Percentiles rank a stretch among this genome's conserved stretches.
Conservation (phyloP, 805 yeast species). For the Candida taoyuanica region DNA sequence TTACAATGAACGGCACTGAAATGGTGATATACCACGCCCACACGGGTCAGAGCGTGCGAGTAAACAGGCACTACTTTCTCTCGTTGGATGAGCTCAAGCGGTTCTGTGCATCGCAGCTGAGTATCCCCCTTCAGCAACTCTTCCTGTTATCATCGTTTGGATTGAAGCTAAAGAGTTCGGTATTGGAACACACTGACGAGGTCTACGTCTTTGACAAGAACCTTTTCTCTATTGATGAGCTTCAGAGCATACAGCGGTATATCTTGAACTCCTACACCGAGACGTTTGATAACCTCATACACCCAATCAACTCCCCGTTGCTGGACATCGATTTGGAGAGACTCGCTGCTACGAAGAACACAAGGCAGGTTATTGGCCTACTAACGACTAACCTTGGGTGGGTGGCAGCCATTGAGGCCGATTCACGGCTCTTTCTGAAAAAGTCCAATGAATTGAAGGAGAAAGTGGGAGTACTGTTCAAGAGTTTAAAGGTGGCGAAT, state of each 20-base stretch:
- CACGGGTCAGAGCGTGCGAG: constrained; percentile 36
- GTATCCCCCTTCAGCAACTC: constrained; percentile 36
- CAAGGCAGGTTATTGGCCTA: constrained; percentile 26
- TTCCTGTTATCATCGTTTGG: constrained; percentile 65
- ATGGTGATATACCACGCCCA: constrained; percentile 35
- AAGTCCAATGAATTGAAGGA: constrained; percentile 27
- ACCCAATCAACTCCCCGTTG: constrained; percentile 36
- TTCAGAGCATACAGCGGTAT: constrained; percentile 19
- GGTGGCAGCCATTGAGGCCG: constrained; percentile 44
- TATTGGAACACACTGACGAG: constrained; percentile 47
- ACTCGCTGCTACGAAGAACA: constrained; percentile 16
- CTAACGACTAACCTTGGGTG: constrained; percentile 48
- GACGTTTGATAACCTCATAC: constrained; percentile 22
- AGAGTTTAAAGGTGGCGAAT: constrained; percentile 41
- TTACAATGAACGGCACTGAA: constrained; percentile 12
- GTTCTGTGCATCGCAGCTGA: constrained; percentile 37
- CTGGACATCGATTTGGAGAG: constrained; percentile 24
- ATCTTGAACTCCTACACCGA: constrained; percentile 6
- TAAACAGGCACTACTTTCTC: constrained; percentile 36
- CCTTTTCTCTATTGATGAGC: constrained; percentile 38
- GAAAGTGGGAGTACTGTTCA: constrained; percentile 39
- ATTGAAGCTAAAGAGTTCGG: constrained; percentile 42
- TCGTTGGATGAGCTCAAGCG: constrained; percentile 39
- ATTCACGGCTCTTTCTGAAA: constrained; percentile 33
- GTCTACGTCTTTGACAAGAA: constrained; percentile 62